These are phyloP conservation scores for Amoeboaphelidium protococcarum DNA, from an alignment of 371 early-diverging fungal species.

Conservation along the genomic window DNA sequence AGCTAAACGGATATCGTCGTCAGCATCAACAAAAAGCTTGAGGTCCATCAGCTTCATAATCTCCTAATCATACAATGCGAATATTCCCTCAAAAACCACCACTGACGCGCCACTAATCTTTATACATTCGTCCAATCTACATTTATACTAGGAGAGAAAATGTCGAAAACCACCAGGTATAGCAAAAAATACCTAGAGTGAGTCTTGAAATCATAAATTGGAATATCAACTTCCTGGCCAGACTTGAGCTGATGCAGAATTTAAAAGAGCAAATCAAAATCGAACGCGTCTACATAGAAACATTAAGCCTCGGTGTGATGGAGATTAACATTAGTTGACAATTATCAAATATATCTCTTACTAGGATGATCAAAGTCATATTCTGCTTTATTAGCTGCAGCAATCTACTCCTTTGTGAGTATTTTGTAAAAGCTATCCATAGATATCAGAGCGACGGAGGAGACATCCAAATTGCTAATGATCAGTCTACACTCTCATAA, in stretches of 20 bases:
- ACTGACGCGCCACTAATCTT: slow-evolving; percentile 72
- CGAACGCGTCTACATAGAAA: too few relatives aligned
- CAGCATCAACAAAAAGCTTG: slow-evolving; percentile 83
- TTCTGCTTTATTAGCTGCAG: slow-evolving; percentile 15
- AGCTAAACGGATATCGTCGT: slow-evolving; percentile 64
- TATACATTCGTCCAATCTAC: slow-evolving; percentile 21
- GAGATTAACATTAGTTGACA: too few relatives aligned
- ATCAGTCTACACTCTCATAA: slow-evolving; percentile 25
- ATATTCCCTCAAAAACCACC: slow-evolving; percentile 75
- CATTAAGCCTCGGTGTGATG: too few relatives aligned
- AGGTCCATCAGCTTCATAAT: slow-evolving; percentile 55
- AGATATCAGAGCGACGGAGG: slow-evolving; percentile 52
- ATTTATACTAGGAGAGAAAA: slow-evolving; percentile 9
- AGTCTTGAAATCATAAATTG: slow-evolving; percentile 44
- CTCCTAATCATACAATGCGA: slow-evolving; percentile 46
- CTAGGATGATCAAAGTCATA: slow-evolving; percentile 64
- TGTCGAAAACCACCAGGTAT: slow-evolving; percentile 11
- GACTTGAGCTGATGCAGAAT: slow-evolving; percentile 39
- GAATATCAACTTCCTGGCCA: slow-evolving; percentile 35
- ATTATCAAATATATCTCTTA: too few relatives aligned
- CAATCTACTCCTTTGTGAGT: slow-evolving; percentile 36
- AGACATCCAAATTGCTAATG: slow-evolving; percentile 40
- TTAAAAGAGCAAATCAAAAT: slow-evolving; percentile 42
- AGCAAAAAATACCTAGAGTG: slow-evolving; percentile 27
- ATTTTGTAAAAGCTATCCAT: slow-evolving; percentile 86